These are phyloP conservation scores for Balansia obtecta DNA, from an alignment of 2,329 filamentous ascomycete species.

Conservation along the genomic window DNA sequence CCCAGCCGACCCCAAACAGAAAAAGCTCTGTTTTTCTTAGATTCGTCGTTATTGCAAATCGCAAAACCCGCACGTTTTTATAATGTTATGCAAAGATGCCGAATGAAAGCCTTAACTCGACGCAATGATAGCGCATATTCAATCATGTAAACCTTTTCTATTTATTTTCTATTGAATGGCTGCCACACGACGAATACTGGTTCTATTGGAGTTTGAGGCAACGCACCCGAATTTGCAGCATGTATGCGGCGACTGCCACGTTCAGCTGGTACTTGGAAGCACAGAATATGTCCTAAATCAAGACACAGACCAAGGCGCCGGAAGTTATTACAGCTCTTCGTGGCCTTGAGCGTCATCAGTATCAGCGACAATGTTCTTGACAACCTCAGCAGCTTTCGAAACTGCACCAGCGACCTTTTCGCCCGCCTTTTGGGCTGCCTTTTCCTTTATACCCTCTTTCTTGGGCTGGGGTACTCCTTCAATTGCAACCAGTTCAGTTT, in stretches of 20 bases:
- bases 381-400: slow-evolving; percentile 18
- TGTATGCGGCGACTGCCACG: too few relatives aligned
- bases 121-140: too few relatives aligned
- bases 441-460: slow-evolving; percentile 14
- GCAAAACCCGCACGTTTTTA: not conserved
- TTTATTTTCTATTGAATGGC: too few relatives aligned
- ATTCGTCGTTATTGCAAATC: not conserved
- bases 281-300: not conserved
- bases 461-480: slow-evolving; percentile 48
- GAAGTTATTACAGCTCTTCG: slow-evolving; percentile 40
- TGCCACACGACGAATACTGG: too few relatives aligned
- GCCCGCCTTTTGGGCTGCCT: slow-evolving; percentile 14
- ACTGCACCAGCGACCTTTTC: slow-evolving; percentile 13
- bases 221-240: too few relatives aligned
- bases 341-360: slow-evolving; percentile 44
- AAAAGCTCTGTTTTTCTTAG: slow-evolving; percentile 39
- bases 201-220: too few relatives aligned
- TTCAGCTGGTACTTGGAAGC: too few relatives aligned
- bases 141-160: too few relatives aligned
- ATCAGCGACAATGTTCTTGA: slow-evolving; percentile 39
- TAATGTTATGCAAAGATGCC: not conserved
- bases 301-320: not conserved
- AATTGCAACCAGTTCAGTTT: slow-evolving; percentile 82
- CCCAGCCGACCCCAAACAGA: slow-evolving; percentile 32
- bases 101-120: too few relatives aligned